Evolutionary conservation across 2,329 filamentous ascomycete species (phyloP).

Genomic region (Chrysosporium queenslandicum): DNA sequence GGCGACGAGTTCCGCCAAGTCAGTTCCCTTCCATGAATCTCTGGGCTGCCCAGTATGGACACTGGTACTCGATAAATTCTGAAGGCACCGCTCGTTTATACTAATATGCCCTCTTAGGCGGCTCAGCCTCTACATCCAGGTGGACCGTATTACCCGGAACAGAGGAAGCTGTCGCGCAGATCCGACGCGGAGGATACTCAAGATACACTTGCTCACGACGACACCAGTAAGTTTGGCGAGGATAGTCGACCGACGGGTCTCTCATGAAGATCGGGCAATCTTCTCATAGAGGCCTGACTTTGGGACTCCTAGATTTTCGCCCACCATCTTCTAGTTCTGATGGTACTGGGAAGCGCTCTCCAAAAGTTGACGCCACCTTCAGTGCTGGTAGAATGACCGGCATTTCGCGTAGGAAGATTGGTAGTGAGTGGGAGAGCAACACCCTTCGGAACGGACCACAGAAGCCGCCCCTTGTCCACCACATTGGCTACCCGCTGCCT

Average conservation of each 20-base stretch:
- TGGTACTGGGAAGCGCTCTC: neutral
- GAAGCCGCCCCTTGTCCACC: slow-evolving; percentile 16
- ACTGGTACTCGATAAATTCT: slow-evolving; percentile 29
- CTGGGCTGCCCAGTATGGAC: slow-evolving; percentile 23
- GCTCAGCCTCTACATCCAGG: slow-evolving; percentile 40
- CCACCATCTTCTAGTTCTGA: neutral
- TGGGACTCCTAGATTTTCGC: neutral
- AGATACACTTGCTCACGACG: slow-evolving; percentile 1
- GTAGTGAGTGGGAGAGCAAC: neutral
- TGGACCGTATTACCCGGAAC: slow-evolving; percentile 37
- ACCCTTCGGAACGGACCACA: neutral
- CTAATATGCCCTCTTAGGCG: slow-evolving; percentile 31
- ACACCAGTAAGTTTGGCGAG: slow-evolving; percentile 7
- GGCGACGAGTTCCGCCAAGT: slow-evolving; percentile 50
- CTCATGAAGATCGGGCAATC: neutral
- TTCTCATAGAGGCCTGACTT: neutral
- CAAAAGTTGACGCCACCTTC: neutral
- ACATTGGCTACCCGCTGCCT: slow-evolving; percentile 16
- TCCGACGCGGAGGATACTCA: neutral
- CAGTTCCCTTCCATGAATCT: slow-evolving; percentile 37
- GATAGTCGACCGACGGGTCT: neutral
- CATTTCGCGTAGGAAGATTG: neutral
- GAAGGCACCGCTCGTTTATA: slow-evolving; percentile 23
- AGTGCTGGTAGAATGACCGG: neutral
- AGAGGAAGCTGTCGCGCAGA: slow-evolving; percentile 7